Evolutionary conservation across 805 yeast species (phyloP).

Genomic region (Peterozyma toletana): DNA sequence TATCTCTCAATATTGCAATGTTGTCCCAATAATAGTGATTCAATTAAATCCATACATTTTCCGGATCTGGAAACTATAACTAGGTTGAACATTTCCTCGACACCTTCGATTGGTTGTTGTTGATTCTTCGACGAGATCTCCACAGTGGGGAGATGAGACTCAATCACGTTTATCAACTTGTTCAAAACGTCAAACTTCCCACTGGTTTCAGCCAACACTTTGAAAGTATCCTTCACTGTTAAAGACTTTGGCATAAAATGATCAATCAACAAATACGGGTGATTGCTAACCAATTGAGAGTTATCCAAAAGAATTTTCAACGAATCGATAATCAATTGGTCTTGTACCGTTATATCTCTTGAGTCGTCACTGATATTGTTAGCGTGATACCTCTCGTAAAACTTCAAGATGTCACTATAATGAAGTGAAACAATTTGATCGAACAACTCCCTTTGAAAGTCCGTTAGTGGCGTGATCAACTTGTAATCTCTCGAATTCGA

Average conservation of each 20-base stretch:
- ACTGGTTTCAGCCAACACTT: conserved; percentile 65
- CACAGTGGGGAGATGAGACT: conserved; percentile 22
- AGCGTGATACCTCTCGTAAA: conserved; percentile 55
- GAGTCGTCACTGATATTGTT: conserved; percentile 24
- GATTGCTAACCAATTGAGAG: conserved; percentile 75
- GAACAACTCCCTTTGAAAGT: conserved; percentile 80
- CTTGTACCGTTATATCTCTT: conserved; percentile 20
- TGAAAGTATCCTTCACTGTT: conserved; percentile 63
- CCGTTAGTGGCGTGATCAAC: conserved; percentile 77
- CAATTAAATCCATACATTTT: conserved; percentile 61
- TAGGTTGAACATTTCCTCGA: conserved; percentile 33
- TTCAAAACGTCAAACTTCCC: conserved; percentile 75
- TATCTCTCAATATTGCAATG: conserved; percentile 49
- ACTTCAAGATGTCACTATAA: conserved; percentile 83
- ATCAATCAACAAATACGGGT: conserved; percentile 79
- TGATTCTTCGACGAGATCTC: conserved; percentile 1
- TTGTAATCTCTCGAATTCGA: conserved; percentile 57
- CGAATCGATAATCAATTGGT: conserved; percentile 63
- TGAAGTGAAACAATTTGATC: conserved; percentile 90
- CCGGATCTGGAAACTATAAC: conserved; percentile 70
- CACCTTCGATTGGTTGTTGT: conserved; percentile 13
- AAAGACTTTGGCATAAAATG: conserved; percentile 82
- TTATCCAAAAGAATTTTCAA: conserved; percentile 69
- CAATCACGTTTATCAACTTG: conserved; percentile 53
- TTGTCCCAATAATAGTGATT: conserved; percentile 62